phyloP scores from a whole-genome alignment of 2,329 filamentous ascomycete genomes.

The Penicillium olsonii region DNA sequence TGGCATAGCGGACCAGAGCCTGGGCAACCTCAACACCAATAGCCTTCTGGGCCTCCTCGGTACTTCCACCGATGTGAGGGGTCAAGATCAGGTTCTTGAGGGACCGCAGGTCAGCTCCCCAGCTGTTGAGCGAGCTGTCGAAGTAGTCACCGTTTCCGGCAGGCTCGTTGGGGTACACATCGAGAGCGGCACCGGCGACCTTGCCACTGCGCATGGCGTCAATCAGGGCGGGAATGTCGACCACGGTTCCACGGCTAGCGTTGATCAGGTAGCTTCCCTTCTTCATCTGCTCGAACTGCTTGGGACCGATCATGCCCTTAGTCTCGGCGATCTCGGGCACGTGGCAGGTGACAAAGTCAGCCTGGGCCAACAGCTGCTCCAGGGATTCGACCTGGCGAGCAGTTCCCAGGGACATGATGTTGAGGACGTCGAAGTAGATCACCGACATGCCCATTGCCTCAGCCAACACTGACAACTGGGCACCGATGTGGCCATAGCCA shows the following conservation, averaged over 20 bases:
- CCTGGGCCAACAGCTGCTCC: constrained; percentile 70
- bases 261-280: constrained; percentile 92
- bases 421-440: constrained; percentile 94
- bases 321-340: constrained; percentile 94
- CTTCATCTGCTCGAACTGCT: constrained; percentile 87
- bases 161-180: constrained; percentile 94
- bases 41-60: constrained; percentile 93
- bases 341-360: constrained; percentile 93
- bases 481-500: constrained; percentile 96
- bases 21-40: constrained; percentile 93
- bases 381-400: constrained; percentile 79
- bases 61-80: constrained; percentile 95
- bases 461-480: constrained; percentile 89
- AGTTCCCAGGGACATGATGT: constrained; percentile 90
- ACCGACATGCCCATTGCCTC: constrained; percentile 98
- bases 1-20: constrained; percentile 89
- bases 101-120: constrained; percentile 79
- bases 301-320: constrained; percentile 81
- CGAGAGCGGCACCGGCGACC: constrained; percentile 89
- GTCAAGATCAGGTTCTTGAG: constrained; percentile 93
- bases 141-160: constrained; percentile 95
- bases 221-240: constrained; percentile 90
- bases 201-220: constrained; percentile 83
- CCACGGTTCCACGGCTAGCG: constrained; percentile 87
- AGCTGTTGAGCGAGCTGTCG: constrained; percentile 76